Base-by-base conservation (phyloP, 2,329 filamentous ascomycete species). In the Karstenula rhodostoma region DNA sequence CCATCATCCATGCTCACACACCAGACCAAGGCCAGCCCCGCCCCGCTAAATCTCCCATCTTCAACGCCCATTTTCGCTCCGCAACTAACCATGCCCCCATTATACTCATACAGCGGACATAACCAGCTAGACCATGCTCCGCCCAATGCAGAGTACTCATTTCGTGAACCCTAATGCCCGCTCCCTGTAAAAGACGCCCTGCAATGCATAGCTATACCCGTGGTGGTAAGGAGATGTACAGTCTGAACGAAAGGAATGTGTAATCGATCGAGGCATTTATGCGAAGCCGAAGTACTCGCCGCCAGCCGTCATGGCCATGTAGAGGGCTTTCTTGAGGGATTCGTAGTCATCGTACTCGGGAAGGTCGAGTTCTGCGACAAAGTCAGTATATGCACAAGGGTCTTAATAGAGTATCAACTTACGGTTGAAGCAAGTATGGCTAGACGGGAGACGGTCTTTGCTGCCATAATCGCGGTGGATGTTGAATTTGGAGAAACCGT, bases 391-490 rank as follows among this genome's bases (percentile, higher is more conserved):
- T 55, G 35, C 33, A 9, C 22, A 40, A 8, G 9, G 27, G 22
- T 15, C 15, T n/a, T 25, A 22, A 3, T 22, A 12, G 3, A 19
- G 12, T 37, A 5, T 48, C 56, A 63, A 90, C 92, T 90, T 87
- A 97, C 93, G 95, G 79, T 99, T 99, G 83, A 99, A 99, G 84
- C 95, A 99, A 65, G 95, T 99, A 79, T 99, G 96, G 71, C 94
- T 97, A 72, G 92, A 96, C 58, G 95, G 95, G 66, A 99, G 85
- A 68, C 95, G 91, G 75, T 97, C 92, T 81, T 97, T 98, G 83
- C 91, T 94, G 71, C 94, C 94, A 80, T 96, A 97, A 79, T 98
- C 95, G 66, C 95, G 93, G 77, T 99, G 95, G 65, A 99, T 98
- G 78, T 98, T 99, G 88, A 99, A 99, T 67, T 93, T 90, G 79